A percentile compares a stretch with the other conserved stretches of the same genome.
Conservation (phyloP, 805 yeast species). For the Metschnikowia baotianmanensis region DNA sequence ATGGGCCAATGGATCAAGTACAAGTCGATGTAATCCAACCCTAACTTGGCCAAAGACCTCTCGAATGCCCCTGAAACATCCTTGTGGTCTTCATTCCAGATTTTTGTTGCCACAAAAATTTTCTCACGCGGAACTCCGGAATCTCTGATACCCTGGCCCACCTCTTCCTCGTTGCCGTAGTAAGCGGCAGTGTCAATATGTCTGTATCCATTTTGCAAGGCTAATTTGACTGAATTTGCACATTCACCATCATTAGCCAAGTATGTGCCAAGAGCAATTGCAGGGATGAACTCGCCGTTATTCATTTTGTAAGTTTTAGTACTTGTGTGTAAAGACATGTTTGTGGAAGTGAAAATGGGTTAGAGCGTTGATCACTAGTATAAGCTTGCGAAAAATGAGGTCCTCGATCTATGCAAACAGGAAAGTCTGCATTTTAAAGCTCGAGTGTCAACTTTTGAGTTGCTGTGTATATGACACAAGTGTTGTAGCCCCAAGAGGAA, state of each 20-base stretch:
- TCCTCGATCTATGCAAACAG: neutral
- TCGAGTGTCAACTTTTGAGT: too few species aligned
- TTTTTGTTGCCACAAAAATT: conserved; percentile 19
- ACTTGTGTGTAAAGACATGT: conserved; percentile 15
- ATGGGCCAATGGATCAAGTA: conserved; percentile 21
- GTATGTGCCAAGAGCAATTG: conserved; percentile 76
- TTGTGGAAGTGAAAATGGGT: neutral
- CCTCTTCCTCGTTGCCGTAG: conserved; percentile 65
- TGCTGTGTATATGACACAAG: too few species aligned
- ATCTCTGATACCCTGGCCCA: conserved; percentile 55
- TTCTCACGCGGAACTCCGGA: conserved; percentile 16
- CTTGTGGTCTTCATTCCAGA: conserved; percentile 16
- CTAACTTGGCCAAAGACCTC: conserved; percentile 15
- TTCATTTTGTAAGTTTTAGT: conserved; percentile 42
- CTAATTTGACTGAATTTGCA: conserved; percentile 54
- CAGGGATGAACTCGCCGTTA: conserved; percentile 63
- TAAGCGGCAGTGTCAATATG: conserved; percentile 77
- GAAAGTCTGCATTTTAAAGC: too few species aligned
- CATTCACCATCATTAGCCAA: conserved; percentile 55
- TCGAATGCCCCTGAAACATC: conserved; percentile 12
- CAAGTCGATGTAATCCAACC: conserved; percentile 18
- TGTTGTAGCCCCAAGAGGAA: too few species aligned
- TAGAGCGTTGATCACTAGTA: too few species aligned
- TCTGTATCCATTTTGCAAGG: conserved; percentile 64
- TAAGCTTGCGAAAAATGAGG: too few species aligned